Conservation (phyloP, 768 basidiomycete species). For the Suillus occidentalis region DNA sequence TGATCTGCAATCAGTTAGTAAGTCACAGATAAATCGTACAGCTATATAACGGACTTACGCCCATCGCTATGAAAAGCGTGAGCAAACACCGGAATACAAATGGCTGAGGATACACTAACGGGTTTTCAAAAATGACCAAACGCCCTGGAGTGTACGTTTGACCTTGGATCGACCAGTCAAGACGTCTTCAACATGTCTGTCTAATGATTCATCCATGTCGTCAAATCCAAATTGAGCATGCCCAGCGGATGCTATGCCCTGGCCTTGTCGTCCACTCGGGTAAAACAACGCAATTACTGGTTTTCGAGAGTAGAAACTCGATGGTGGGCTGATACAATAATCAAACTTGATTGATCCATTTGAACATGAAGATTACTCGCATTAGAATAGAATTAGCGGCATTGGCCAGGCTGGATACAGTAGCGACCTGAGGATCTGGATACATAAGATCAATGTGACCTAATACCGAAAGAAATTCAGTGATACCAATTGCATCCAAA, state of each 20-base stretch:
- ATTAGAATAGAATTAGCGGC: constrained; percentile 78
- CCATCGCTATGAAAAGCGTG: constrained; percentile 49
- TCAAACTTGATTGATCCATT: constrained; percentile 1
- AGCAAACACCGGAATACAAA: constrained; percentile 2
- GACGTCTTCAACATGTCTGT: constrained; percentile 78
- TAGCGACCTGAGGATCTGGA: constrained; percentile 71
- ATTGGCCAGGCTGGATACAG: constrained; percentile 74
- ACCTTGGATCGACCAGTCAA: constrained; percentile 59
- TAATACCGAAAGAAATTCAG: neutral
- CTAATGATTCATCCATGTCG: constrained; percentile 51
- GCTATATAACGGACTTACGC: constrained; percentile 46
- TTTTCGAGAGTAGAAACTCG: constrained; percentile 67
- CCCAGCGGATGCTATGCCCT: constrained; percentile 28
- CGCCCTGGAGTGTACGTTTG: constrained; percentile 60
- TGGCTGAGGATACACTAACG: constrained; percentile 45
- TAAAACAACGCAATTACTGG: constrained; percentile 62
- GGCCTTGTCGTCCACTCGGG: constrained; percentile 15
- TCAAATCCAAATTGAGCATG: constrained; percentile 34
- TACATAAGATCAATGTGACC: constrained; percentile 11
- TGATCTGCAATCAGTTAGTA: neutral
- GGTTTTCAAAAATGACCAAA: constrained; percentile 85
- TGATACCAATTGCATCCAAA: constrained; percentile 73
- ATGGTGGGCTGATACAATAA: constrained; percentile 52
- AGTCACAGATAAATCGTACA: neutral
- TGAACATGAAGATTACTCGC: constrained; percentile 32